Evolutionary conservation across 2,329 filamentous ascomycete species (phyloP).

Genomic region (Clonostachys rosea): DNA sequence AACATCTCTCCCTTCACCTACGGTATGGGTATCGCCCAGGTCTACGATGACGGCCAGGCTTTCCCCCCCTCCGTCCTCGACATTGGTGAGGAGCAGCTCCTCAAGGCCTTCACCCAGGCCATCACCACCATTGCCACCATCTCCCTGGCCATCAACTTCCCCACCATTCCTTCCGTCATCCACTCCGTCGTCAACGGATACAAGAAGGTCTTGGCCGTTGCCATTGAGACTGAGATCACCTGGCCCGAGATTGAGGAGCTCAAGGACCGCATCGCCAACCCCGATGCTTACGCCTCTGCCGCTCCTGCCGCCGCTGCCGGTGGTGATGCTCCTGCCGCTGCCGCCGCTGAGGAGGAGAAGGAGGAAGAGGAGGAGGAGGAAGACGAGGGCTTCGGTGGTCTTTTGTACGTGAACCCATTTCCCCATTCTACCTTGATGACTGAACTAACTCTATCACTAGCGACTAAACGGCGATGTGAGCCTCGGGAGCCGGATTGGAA

Average conservation of each 20-base stretch:
- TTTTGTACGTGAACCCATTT: conserved; percentile 52
- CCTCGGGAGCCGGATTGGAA: conserved; percentile 31
- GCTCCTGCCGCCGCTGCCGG: conserved; percentile 65
- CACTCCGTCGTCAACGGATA: conserved; percentile 96
- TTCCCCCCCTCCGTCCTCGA: conserved; percentile 86
- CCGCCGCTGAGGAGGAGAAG: conserved; percentile 59
- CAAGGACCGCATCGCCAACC: conserved; percentile 99
- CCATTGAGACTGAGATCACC: conserved; percentile 83
- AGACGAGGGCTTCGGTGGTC: conserved; percentile 60
- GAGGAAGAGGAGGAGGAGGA: conserved; percentile 65
- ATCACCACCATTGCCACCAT: conserved; percentile 84
- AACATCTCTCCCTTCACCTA: conserved; percentile 99
- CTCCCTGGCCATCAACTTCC: conserved; percentile 91
- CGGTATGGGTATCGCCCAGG: conserved; percentile 92
- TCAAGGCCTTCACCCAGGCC: conserved; percentile 74
- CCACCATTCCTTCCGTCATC: conserved; percentile 91
- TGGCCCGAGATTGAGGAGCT: conserved; percentile 96
- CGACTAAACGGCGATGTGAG: conserved; percentile 42
- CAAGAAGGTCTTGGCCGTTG: conserved; percentile 93
- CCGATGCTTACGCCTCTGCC: conserved; percentile 86
- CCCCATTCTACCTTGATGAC: neutral
- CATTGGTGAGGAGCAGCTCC: conserved; percentile 90
- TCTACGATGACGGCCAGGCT: conserved; percentile 96
- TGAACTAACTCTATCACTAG: conserved; percentile 36
- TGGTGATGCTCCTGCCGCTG: conserved; percentile 42